Base-by-base conservation (phyloP, 148 eudicot species). In the Amaranthus palmeri region DNA sequence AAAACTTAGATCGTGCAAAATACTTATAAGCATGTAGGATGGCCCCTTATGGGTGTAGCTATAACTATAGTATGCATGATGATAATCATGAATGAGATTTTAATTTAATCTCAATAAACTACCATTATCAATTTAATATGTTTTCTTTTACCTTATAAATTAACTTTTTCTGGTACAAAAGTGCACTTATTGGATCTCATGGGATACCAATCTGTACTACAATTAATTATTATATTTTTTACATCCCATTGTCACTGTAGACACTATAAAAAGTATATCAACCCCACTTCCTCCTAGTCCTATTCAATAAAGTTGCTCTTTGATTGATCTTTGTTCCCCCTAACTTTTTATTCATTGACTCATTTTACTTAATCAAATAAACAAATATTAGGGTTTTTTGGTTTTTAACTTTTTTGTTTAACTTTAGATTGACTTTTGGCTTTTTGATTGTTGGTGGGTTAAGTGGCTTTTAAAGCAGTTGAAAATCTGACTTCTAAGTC, bases 151-250 rank as follows among this genome's bases (percentile, higher is more conserved):
- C 51, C 14, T 4, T 3, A 61, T 41, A 14, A 41, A 8, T 51
- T 59, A 36, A 18, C 44, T 59, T 70, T 70, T 70, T 54, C 45
- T 49, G 66, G 75, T 65, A 50, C 60, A 65, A 70, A 77, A 71
- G 80, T 71, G 75, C 71, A 77, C 61, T 66, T 71, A 77, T 77
- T 77, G 80, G 80, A 77, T 77, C 75, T 76, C 72, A 76, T 76
- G 65, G 70, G 79, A 70, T 70, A 76, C 79, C 70, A 49, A 76
- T 64, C 80, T 72, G 80, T 59, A 58, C 76, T 65, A 55, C 59
- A 54, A 56, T 45, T 70, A 62, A 76, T 70, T 76, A 25, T 70
- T 76, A 25, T 42, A 60, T 42, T 44, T 52, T 68, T 62, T 61
- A 25, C 14, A 68, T 63, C 64, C 36, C 36, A 25, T 25, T 25